Percentiles rank a stretch among this genome's conserved stretches.
phyloP scores from a whole-genome alignment of 2,329 filamentous ascomycete species.

The Lasiodiplodia gonubiensis region DNA sequence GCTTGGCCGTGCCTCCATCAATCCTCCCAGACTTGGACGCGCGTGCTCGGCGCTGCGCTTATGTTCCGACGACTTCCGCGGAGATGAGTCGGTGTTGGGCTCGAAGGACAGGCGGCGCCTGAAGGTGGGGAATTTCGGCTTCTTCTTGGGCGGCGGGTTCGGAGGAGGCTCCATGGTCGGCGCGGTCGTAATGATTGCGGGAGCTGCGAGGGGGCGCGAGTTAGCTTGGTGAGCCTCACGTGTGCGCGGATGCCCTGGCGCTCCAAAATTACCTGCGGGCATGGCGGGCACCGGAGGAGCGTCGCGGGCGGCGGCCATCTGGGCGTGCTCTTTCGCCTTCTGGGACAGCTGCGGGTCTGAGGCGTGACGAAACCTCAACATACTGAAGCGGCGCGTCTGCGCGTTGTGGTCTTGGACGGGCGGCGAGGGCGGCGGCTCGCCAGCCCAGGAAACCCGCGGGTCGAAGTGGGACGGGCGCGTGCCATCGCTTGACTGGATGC shows the following conservation, averaged over 20 bases:
- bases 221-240: constrained; percentile 35
- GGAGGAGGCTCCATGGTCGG: constrained; percentile 65
- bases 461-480: constrained; percentile 35
- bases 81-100: constrained; percentile 31
- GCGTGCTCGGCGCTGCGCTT: constrained; percentile 33
- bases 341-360: constrained; percentile 88
- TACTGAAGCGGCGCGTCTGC: constrained; percentile 61
- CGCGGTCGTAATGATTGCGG: constrained; percentile 87
- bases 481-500: constrained; percentile 44
- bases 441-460: constrained; percentile 36
- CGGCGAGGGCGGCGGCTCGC: constrained; percentile 39
- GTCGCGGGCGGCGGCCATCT: constrained; percentile 52
- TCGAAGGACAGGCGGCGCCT: constrained; percentile 45
- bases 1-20: constrained; percentile 13
- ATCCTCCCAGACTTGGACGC: constrained; percentile 17
- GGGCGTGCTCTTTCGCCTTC: constrained; percentile 72
- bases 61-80: constrained; percentile 45
- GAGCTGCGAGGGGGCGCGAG: constrained; percentile 45
- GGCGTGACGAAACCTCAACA: constrained; percentile 87
- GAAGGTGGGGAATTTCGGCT: constrained; percentile 45
- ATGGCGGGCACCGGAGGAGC: constrained; percentile 54
- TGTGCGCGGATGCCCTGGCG: constrained; percentile 25
- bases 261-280: constrained; percentile 40
- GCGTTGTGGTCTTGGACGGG: constrained; percentile 44
- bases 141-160: constrained; percentile 37